These are phyloP conservation scores for Chrysanthemum lavandulifolium DNA, from an alignment of 129 eudicot species.

Conservation along the genomic window DNA sequence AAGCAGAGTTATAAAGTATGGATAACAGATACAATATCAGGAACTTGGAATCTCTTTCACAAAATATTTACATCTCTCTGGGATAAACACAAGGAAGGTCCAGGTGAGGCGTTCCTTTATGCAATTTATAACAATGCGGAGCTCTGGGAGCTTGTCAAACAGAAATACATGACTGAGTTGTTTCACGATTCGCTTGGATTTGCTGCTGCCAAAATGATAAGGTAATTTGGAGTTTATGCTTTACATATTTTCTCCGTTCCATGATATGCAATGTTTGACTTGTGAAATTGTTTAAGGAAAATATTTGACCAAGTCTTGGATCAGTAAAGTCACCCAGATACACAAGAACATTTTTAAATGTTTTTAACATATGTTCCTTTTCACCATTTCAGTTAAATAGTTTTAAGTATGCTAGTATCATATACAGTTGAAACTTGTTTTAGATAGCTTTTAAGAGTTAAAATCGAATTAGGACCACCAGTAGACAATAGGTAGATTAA, in stretches of 20 bases:
- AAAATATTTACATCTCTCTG: slow-evolving; percentile 74
- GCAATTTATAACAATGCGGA: slow-evolving; percentile 64
- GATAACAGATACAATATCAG: slow-evolving; percentile 62
- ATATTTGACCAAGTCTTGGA: background rate
- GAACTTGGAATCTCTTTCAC: slow-evolving; percentile 84
- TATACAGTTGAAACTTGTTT: slow-evolving; percentile 48
- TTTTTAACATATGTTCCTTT: background rate
- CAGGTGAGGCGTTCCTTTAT: slow-evolving; percentile 89
- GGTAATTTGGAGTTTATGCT: slow-evolving; percentile 40
- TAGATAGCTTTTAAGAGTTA: too few species aligned
- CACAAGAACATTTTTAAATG: background rate
- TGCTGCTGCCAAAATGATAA: slow-evolving; percentile 93
- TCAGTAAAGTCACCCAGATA: slow-evolving; percentile 4
- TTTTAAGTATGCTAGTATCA: slow-evolving; percentile 1
- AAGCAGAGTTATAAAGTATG: slow-evolving; percentile 68
- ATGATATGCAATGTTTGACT: too few species aligned
- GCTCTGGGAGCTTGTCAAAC: slow-evolving; percentile 54
- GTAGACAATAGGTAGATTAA: too few species aligned
- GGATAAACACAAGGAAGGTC: slow-evolving; percentile 85
- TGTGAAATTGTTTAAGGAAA: too few species aligned
- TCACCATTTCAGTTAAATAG: background rate
- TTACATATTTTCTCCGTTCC: too few species aligned
- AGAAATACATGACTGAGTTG: slow-evolving; percentile 71
- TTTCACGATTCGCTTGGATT: slow-evolving; percentile 88
- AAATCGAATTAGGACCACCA: too few species aligned